Conservation (phyloP, 2,329 filamentous ascomycete species). For the Cytospora mali region DNA sequence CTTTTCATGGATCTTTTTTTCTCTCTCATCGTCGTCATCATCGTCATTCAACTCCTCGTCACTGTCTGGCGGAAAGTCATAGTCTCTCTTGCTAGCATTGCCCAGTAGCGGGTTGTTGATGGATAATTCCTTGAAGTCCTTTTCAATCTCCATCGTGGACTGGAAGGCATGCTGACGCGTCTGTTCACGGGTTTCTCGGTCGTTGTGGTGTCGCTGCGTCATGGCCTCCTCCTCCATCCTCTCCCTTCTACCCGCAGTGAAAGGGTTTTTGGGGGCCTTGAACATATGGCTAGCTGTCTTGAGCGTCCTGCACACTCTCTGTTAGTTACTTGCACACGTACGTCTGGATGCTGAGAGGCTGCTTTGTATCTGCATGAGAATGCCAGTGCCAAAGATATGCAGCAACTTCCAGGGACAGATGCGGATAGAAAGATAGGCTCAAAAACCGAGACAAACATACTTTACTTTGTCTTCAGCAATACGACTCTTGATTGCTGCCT, state of each 20-base stretch:
- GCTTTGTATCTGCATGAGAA: not conserved
- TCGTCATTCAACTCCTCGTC: too few relatives aligned
- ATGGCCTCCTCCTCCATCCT: constrained; percentile 66
- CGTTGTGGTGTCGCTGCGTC: constrained; percentile 67
- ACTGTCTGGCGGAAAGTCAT: too few relatives aligned
- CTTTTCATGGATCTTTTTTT: too few relatives aligned
- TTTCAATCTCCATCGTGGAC: too few relatives aligned
- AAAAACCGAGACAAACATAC: too few relatives aligned
- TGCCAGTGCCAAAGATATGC: too few relatives aligned
- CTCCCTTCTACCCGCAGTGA: constrained; percentile 56
- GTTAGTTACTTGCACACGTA: not conserved
- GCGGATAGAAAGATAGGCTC: too few relatives aligned
- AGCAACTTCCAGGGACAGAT: too few relatives aligned
- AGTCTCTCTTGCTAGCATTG: too few relatives aligned
- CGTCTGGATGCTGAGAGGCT: not conserved
- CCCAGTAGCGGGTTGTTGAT: too few relatives aligned
- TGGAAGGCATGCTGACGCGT: constrained; percentile 60
- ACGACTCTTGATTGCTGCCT: constrained; percentile 74
- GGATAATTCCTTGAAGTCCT: too few relatives aligned
- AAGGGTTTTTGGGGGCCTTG: constrained; percentile 49
- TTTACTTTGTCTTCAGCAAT: constrained; percentile 74
- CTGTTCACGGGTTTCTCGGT: constrained; percentile 66
- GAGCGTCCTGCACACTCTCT: constrained; percentile 58
- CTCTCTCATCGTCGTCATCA: too few relatives aligned
- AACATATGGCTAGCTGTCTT: constrained; percentile 92